Evolutionary conservation across 2,329 filamentous ascomycete genomes (phyloP), one percentile per base, ranked within the genome.

Genomic region (Xylaria hypoxylon): DNA sequence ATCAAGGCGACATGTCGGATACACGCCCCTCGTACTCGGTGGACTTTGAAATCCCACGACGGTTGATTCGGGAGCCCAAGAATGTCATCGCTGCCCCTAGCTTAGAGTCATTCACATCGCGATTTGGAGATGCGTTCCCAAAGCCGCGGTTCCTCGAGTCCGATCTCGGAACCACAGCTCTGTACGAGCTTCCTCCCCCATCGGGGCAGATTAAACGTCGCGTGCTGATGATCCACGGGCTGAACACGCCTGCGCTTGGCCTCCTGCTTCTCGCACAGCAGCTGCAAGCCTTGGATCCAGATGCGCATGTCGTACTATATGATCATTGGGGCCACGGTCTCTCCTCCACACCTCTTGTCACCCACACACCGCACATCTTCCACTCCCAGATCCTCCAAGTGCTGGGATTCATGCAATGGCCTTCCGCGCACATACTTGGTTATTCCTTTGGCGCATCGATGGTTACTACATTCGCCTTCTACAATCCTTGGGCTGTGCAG

Each of bases 281-380:
- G 40, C 52, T 68, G 13, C 64, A 64, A 17, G 26, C 44, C 6
- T 31, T 50, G 1, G 63, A 67, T n/a, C 26, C 57, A 2, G 42
- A 59, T 10, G 55, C 67, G 3, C 67, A 67, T 17, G 24, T 69
- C 48, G 58, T 57, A 1, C 42, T 67, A 15, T 64, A 56, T 22
- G 67, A 69, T 17, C 61, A 62, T 40, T 69, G 67, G 67, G 67
- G 67, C 15, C 67, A 69, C 55, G 67, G 57, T 10, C 58, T 67
- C 40, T 67, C 67, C 0, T 64, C 60, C 0, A 65, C 64, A 13
- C 67, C 67, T 8, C 48, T 59, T 0, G 38, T 60, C 10, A 26
- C 67, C 15, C 67, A 69, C 58, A n/a, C 56, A 1, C 7, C 67
- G 10, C 52, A 59, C 38, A 52, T 67, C 45, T 67, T 69, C 60